Percentiles rank a stretch among this genome's conserved stretches.
Evolutionary conservation across 352 stramenopile species (phyloP).

Genomic region (Globisporangium viniferum): DNA sequence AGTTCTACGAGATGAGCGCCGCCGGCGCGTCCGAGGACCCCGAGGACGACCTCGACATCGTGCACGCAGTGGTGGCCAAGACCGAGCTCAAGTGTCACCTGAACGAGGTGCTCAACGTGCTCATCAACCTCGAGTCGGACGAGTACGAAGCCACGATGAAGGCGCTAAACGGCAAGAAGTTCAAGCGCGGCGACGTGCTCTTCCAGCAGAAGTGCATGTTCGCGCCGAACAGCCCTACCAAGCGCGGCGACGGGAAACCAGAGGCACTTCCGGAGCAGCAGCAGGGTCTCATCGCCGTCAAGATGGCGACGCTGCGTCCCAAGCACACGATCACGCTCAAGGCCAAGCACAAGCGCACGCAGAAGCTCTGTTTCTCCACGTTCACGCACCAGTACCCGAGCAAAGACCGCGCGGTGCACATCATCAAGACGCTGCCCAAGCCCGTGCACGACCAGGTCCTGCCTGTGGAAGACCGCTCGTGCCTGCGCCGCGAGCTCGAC

Average conservation of each 20-base stretch:
- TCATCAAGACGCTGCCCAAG: slow-evolving; percentile 61
- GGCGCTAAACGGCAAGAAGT: slow-evolving; percentile 43
- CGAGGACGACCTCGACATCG: slow-evolving; percentile 37
- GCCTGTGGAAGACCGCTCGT: slow-evolving; percentile 29
- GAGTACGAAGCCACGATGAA: slow-evolving; percentile 50
- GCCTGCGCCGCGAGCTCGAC: slow-evolving; percentile 39
- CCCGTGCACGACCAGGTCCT: slow-evolving; percentile 57
- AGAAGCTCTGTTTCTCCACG: slow-evolving; percentile 54
- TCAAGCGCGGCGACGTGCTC: slow-evolving; percentile 44
- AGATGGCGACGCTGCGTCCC: slow-evolving; percentile 32
- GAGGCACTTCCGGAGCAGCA: slow-evolving; percentile 3
- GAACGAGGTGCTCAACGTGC: slow-evolving; percentile 61
- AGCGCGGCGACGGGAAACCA: slow-evolving; percentile 1
- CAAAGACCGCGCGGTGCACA: slow-evolving; percentile 44
- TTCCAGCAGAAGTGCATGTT: slow-evolving; percentile 42
- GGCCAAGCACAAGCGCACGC: slow-evolving; percentile 36
- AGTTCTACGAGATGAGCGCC: slow-evolving; percentile 43
- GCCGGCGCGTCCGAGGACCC: slow-evolving; percentile 28
- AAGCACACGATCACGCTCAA: slow-evolving; percentile 26
- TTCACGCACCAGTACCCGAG: slow-evolving; percentile 41
- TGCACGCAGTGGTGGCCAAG: slow-evolving; percentile 49
- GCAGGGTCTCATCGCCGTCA: slow-evolving; percentile 32
- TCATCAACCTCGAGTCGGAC: slow-evolving; percentile 40
- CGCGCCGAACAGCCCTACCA: slow-evolving; percentile 9
- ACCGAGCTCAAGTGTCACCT: slow-evolving; percentile 53